Evolutionary conservation across 305 asterid genomes (phyloP).

Genomic region (Fraxinus xanthoxyloides): DNA sequence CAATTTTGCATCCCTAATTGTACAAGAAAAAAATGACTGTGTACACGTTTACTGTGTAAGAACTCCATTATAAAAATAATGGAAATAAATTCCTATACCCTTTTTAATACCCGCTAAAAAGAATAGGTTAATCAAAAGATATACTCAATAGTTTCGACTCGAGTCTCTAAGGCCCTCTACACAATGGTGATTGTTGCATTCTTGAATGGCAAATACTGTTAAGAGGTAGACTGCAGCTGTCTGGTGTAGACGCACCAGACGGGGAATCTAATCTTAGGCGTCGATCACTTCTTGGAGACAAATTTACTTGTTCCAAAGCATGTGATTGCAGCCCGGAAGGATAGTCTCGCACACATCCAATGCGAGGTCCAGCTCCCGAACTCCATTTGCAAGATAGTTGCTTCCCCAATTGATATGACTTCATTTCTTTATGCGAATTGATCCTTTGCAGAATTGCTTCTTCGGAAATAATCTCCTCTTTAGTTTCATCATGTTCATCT

Average conservation of each 20-base stretch:
- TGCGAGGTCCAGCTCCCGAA: conserved; percentile 81
- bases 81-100: conserved; percentile 33
- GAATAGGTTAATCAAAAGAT: conserved; percentile 39
- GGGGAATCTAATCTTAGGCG: conserved; percentile 37
- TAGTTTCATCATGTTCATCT: conserved; percentile 21
- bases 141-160: conserved; percentile 7
- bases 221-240: conserved; percentile 36
- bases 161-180: conserved; percentile 19
- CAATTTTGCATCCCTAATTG: conserved; percentile 18
- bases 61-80: conserved; percentile 27
- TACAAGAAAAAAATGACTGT: conserved; percentile 7
- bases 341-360: conserved; percentile 74
- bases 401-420: conserved; percentile 64
- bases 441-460: conserved; percentile 51
- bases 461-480: conserved; percentile 40
- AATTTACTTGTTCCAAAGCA: conserved; percentile 54
- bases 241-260: conserved; percentile 49
- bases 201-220: conserved; percentile 28
- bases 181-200: conserved; percentile 36
- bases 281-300: conserved; percentile 58
- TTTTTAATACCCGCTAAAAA: conserved; percentile 48
- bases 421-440: conserved; percentile 57
- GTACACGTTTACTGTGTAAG: conserved; percentile 14
- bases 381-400: conserved; percentile 76
- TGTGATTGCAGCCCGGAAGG: conserved; percentile 69